Base-by-base conservation (phyloP, 306 rosid species). In the Quercus alba region DNA sequence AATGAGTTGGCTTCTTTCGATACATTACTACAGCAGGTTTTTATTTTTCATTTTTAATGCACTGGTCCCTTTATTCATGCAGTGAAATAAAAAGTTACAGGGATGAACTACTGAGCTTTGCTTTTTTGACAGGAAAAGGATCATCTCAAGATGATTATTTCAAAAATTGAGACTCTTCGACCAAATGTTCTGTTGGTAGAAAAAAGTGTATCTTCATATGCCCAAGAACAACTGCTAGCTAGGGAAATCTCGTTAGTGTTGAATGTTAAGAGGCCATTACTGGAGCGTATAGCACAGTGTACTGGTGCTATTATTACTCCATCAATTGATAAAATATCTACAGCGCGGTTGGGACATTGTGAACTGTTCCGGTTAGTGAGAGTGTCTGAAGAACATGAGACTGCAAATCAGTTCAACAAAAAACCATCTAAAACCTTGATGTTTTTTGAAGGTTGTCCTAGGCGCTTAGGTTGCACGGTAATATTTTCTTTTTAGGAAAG, bases 401-500 rank as follows among this genome's bases (percentile, higher is more conserved):
- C 78, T 73, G 54, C 81, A 59, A 91, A 86, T 82, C 93, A 90
- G 85, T 85, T 85, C 15, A 90, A 86, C 89, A 90, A 67, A 85
- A 96, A 89, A 84, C 90, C 93, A 67, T 79, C 89, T 21, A 96
- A 96, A 86, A 93, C 99, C 51, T 82, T 96, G 78, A 96, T 96
- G 99, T 96, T 90, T 83, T 96, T 96, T 64, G 98, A 93, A 88
- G 97, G 99, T 75, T 96, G 99, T 82, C 94, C 99, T 19, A 87
- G 97, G 86, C 97, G 98, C 67, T 89, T 93, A 87, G 90, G 91
- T 63, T 96, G 98, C 97, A 93, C 99, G 88, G 99, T 96, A 96
- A 82, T 77, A 52, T 12, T 75, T 66, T 13, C 13, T 30, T 13
- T 77, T 68, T 19, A 19, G 49, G 31, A n/a, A 28, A 49, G 19